Conservation (phyloP, 139 green algal species). For the Helicosporidium sp. region DNA sequence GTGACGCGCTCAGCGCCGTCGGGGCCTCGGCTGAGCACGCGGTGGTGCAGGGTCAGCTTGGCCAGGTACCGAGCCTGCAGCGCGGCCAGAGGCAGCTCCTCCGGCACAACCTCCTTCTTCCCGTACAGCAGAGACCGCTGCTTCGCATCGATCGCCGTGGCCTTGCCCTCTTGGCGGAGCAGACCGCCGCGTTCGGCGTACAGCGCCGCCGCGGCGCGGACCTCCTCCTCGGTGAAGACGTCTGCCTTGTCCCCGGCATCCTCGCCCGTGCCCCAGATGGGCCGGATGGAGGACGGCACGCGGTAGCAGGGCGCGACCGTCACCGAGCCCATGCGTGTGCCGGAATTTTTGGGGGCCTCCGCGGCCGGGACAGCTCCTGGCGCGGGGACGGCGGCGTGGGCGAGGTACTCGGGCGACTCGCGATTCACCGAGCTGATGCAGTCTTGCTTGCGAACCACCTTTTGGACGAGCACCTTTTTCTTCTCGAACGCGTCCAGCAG, state of each 20-base stretch:
- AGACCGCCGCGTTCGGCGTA: no score
- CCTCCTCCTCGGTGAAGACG: constrained; percentile 8
- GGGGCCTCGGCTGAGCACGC: no score
- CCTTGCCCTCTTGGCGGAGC: no score
- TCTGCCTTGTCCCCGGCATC: constrained; percentile 8
- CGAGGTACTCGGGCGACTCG: background rate
- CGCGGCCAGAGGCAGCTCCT: no score
- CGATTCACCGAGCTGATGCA: constrained; percentile 11
- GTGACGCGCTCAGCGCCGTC: no score
- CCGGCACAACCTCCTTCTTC: no score
- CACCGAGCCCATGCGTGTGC: no score
- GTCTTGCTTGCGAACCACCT: constrained; percentile 18
- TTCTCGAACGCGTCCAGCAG: constrained; percentile 20
- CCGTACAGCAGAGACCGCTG: constrained; percentile 7
- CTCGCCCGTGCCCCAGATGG: constrained; percentile 11
- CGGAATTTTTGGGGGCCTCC: no score
- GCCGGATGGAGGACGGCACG: constrained; percentile 6
- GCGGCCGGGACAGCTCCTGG: no score
- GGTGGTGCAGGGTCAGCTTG: constrained; percentile 19
- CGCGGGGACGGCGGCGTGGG: background rate
- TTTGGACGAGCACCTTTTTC: constrained; percentile 16
- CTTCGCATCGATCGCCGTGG: no score
- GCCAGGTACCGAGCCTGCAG: no score
- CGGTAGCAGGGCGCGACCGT: constrained; percentile 9
- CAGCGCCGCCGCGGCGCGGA: background rate